Conservation (phyloP, 2,329 filamentous ascomycete genomes). For the Cordyceps pruinosa region DNA sequence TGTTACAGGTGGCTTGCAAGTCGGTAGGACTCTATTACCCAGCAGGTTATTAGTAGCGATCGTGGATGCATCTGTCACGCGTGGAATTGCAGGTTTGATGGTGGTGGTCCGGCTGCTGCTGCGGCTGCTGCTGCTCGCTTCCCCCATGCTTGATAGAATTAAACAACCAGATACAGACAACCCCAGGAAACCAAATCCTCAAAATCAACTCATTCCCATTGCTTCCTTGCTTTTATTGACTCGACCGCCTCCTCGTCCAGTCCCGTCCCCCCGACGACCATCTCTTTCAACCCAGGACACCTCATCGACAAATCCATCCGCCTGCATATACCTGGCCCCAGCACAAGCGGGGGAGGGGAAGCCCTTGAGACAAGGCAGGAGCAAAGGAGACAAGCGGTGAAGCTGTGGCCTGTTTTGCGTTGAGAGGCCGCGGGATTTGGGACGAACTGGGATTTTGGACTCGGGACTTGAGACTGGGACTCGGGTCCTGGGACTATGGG, state of each 20-base stretch:
- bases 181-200: too few relatives aligned
- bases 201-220: not conserved
- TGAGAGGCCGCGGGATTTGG: not conserved
- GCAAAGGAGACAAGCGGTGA: constrained; percentile 12
- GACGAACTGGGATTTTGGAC: too few relatives aligned
- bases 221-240: constrained; percentile 5
- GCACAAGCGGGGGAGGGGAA: constrained; percentile 6
- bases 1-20: not conserved
- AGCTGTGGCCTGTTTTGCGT: constrained; percentile 2
- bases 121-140: too few relatives aligned
- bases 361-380: not conserved
- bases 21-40: too few relatives aligned
- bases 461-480: too few relatives aligned
- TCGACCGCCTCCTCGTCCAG: not conserved
- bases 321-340: constrained; percentile 2
- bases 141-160: too few relatives aligned
- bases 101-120: not conserved
- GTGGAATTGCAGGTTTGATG: not conserved
- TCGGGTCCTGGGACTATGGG: not conserved
- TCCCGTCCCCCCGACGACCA: constrained; percentile 9
- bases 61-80: constrained; percentile 10
- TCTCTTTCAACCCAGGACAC: not conserved
- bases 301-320: constrained; percentile 6
- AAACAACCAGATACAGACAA: too few relatives aligned
- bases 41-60: not conserved